These are phyloP conservation scores for Xylaria bambusicola DNA, from an alignment of 495 filamentous ascomycete genomes.

Conservation along the genomic window DNA sequence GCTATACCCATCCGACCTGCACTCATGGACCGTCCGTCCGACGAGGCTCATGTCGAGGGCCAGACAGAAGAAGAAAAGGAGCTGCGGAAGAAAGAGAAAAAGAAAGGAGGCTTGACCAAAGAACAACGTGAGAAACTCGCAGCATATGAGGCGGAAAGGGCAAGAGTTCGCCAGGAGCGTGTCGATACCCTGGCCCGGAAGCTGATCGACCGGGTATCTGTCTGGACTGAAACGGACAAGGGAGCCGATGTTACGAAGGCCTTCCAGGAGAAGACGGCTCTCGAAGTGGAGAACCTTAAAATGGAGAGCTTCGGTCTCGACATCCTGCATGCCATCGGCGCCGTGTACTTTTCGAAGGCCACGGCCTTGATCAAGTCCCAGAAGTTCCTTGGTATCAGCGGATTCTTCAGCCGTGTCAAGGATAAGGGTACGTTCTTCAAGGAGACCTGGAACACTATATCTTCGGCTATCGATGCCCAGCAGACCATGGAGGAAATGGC, in stretches of 20 bases:
- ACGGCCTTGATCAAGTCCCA: constrained; percentile 88
- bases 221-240: constrained; percentile 98
- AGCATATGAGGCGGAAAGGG: constrained; percentile 85
- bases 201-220: constrained; percentile 83
- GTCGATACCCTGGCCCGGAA: constrained; percentile 82
- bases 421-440: constrained; percentile 96
- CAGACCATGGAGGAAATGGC: constrained; percentile 99
- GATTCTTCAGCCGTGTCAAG: constrained; percentile 90
- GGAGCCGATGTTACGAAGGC: constrained; percentile 77
- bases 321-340: constrained; percentile 92
- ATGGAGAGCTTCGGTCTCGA: constrained; percentile 99
- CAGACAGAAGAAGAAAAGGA: constrained; percentile 72
- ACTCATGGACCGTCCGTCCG: constrained; percentile 85
- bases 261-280: constrained; percentile 89
- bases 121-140: constrained; percentile 90
- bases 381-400: constrained; percentile 93
- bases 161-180: constrained; percentile 82
- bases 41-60: constrained; percentile 72
- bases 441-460: constrained; percentile 98
- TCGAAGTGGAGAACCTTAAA: constrained; percentile 96
- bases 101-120: constrained; percentile 79
- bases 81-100: constrained; percentile 75
- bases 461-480: constrained; percentile 95
- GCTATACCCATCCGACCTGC: constrained; percentile 76
- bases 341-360: constrained; percentile 84